Conservation (phyloP, 176 grass and related monocot genomes). For the Oryza officinalis region DNA sequence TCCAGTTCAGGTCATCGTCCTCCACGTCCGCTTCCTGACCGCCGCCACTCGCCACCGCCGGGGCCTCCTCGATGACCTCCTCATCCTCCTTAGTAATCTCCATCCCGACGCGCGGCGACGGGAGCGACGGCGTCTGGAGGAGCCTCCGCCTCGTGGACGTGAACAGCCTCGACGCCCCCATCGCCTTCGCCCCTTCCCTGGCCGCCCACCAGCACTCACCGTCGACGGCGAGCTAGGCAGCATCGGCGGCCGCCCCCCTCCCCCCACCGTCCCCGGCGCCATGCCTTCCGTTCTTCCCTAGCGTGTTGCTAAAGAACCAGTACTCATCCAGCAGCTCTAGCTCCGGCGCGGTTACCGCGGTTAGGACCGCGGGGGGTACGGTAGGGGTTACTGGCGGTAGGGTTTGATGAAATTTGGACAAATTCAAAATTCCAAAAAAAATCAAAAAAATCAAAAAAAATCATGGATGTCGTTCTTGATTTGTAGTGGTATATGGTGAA, state of each 20-base stretch:
- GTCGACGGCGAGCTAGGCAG: conserved; percentile 44
- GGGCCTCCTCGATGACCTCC: neutral
- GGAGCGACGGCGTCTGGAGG: conserved; percentile 48
- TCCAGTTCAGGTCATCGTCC: conserved; percentile 56
- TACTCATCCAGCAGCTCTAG: conserved; percentile 72
- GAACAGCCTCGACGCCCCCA: neutral
- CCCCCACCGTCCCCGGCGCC: no score
- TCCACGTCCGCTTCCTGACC: conserved; percentile 16
- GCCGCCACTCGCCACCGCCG: neutral
- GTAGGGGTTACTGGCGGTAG: no score
- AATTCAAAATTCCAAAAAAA: no score
- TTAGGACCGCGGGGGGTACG: no score
- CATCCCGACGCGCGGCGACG: conserved; percentile 19
- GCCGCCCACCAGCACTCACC: neutral
- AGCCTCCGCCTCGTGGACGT: conserved; percentile 9
- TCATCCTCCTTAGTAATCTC: neutral
- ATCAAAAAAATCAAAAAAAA: no score
- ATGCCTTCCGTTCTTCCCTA: conserved; percentile 16
- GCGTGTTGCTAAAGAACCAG: conserved; percentile 88
- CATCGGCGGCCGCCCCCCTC: conserved; percentile 1
- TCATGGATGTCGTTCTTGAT: no score
- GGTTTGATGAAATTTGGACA: no score
- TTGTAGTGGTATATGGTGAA: no score
- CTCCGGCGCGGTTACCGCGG: no score
- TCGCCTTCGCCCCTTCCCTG: neutral